Evolutionary conservation across 2,329 filamentous ascomycete species (phyloP), one percentile per base, ranked within the genome.

Genomic region (Leptosphaerulina australis): DNA sequence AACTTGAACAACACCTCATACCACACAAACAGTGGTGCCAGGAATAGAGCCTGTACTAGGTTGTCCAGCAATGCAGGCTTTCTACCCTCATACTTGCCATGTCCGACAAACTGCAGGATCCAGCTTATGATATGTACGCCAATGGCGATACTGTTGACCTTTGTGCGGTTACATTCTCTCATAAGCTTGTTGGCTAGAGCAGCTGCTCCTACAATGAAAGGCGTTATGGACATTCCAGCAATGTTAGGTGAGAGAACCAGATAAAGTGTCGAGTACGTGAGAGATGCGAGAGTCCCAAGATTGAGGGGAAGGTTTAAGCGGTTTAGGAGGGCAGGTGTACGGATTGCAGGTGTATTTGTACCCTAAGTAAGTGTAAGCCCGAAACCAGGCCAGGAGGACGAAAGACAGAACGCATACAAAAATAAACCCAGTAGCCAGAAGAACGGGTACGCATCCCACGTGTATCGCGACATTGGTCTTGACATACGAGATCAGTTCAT

Each of bases 21-120:
- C 90, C 94, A 97, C 48, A 97, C 93, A 66, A 97, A 99, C 67
- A 99, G 85, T 21, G 94, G 94, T 1, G 93, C 94, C 26, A 97
- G 79, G 67, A 97, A 92, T 58, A 97, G 73, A 29, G 94, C 92
- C 75, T 97, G 94, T 41, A 94, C 81, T 33, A 97, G 74, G 67
- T 96, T 97, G 74, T 97, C 92, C 47, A 97, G 76, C 62, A 97
- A 75, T 10, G 92, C 93, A 4, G 93, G 93, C 5, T 91, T 90
- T 44, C 93, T 83, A 6, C 88, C 85, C 75, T 97, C 94, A 61
- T 89, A 97, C 43, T 83, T 84, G 22, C 91, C 92, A 67, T 99
- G 94, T 14, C 94, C 94, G 31, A 97, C 66, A 68, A 99, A 96
- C 71, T 99, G 93, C 40, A 86, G 77, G 48, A 96, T 78, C 94